Evolutionary conservation across 176 grass and related monocot species (phyloP), one percentile per base, ranked within the genome.

Genomic region (Cocos nucifera): DNA sequence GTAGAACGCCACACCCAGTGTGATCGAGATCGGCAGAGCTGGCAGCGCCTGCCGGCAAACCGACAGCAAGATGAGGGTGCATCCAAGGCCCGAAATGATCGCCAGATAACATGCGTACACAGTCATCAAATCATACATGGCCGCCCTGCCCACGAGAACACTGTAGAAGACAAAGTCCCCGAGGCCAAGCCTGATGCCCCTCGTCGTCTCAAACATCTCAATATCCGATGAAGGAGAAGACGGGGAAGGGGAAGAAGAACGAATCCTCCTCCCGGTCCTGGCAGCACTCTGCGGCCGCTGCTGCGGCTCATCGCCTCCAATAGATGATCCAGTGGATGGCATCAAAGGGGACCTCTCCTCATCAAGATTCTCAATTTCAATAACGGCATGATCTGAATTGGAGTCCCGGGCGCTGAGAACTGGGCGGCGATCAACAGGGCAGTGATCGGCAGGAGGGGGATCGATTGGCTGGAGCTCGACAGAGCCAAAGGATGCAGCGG

Each of bases 61-160:
- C 0, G 87, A 88, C 8, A 98, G 81, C 60, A 98, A 74, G 59
- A 98, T 86, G 51, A 98, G 85, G 71, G 93, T 98, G 79, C 93
- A 98, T n/a, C 84, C 93, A 32, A 98, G 87, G 26, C 93, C 93
- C 17, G 93, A 80, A 73, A 98, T 88, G 67, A 92, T 98, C 30
- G 88, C 93, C 54, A 98, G 87, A 73, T 98, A 98, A 73, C 93
- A 98, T n/a, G 93, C 93, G 67, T 92, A 98, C 15, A 98, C 93
- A 2, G 87, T 98, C 88, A 92, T 98, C 64, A 98, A 67, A 79
- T 92, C 93, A 62, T 98, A 98, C 93, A 98, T 98, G 0, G 93
- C 87, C 49, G 93, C 93, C 61, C 88, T 90, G 72, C 93, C 93
- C 29, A 92, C 93, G 49, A 98, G 82, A 54, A 98, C 93, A 19